phyloP scores from a whole-genome alignment of 441 rosid genomes.

The Populus hybrid region DNA sequence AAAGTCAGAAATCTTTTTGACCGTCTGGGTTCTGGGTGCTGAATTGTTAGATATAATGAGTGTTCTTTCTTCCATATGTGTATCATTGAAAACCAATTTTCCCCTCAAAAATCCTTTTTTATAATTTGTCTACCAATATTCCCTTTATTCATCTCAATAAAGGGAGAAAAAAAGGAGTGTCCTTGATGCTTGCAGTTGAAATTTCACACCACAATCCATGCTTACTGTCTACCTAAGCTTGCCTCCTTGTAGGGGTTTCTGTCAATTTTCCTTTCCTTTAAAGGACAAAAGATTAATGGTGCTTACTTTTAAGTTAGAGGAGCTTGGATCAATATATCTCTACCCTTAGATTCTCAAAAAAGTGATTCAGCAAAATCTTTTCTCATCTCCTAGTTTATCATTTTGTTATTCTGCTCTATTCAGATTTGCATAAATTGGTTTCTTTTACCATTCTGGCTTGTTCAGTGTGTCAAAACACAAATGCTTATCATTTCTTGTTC shows the following conservation, averaged over 20 bases:
- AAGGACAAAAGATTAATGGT: background rate
- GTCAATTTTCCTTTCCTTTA: background rate
- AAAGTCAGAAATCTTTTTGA: background rate
- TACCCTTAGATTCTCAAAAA: background rate
- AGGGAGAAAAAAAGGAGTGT: too few relatives aligned
- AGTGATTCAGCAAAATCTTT: background rate
- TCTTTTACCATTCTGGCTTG: background rate
- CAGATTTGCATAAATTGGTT: background rate
- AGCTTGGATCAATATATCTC: background rate
- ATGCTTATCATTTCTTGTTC: background rate
- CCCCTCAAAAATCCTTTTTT: background rate
- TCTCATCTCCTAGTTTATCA: background rate
- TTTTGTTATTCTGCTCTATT: background rate
- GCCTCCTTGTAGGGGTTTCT: background rate
- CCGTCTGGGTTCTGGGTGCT: background rate
- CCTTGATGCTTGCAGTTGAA: background rate
- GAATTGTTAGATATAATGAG: background rate
- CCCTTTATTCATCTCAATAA: too few relatives aligned
- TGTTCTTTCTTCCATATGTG: background rate
- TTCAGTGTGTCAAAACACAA: background rate
- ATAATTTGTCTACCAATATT: background rate
- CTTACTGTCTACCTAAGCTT: background rate
- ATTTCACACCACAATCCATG: background rate
- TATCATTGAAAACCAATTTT: background rate
- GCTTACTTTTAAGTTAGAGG: background rate